Conservation (phyloP, 768 basidiomycete species). For the Candolleomyces aberdarensis region DNA sequence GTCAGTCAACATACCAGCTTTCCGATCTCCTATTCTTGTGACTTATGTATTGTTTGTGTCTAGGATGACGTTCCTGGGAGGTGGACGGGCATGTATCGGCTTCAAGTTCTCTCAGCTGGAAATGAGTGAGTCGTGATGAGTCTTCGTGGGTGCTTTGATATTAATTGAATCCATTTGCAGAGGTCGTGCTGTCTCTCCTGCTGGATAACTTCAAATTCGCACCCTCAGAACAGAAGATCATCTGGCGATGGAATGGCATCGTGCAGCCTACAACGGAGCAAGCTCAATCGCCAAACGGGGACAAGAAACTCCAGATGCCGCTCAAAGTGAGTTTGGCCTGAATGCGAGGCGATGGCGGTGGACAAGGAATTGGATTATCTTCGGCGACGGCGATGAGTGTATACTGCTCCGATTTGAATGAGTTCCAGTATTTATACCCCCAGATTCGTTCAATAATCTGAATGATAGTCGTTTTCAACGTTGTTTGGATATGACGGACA, state of each 20-base stretch:
- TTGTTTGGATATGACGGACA: too few relatives aligned
- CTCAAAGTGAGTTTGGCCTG: conserved; percentile 3
- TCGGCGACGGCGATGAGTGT: too few relatives aligned
- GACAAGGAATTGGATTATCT: too few relatives aligned
- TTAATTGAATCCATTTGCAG: not conserved
- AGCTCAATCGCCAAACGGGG: not conserved
- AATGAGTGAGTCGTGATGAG: conserved; percentile 37
- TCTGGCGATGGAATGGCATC: conserved; percentile 13
- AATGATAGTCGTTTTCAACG: too few relatives aligned
- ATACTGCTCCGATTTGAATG: too few relatives aligned
- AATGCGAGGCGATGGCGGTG: too few relatives aligned
- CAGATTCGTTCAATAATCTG: too few relatives aligned
- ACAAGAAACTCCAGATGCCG: not conserved
- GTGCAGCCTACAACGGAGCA: conserved; percentile 10
- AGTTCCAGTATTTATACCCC: too few relatives aligned
- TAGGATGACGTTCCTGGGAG: conserved; percentile 19
- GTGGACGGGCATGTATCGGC: conserved; percentile 25
- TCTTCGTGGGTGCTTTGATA: not conserved
- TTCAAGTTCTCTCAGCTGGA: conserved; percentile 56
- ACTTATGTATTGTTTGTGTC: not conserved
- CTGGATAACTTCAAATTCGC: conserved; percentile 11
- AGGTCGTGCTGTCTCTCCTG: conserved; percentile 12
- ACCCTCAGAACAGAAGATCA: conserved; percentile 11
- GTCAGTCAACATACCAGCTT: not conserved
- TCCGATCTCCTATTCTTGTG: not conserved